Base-by-base conservation (phyloP, 2,329 filamentous ascomycete species). In the Tolypocladium amazonense region DNA sequence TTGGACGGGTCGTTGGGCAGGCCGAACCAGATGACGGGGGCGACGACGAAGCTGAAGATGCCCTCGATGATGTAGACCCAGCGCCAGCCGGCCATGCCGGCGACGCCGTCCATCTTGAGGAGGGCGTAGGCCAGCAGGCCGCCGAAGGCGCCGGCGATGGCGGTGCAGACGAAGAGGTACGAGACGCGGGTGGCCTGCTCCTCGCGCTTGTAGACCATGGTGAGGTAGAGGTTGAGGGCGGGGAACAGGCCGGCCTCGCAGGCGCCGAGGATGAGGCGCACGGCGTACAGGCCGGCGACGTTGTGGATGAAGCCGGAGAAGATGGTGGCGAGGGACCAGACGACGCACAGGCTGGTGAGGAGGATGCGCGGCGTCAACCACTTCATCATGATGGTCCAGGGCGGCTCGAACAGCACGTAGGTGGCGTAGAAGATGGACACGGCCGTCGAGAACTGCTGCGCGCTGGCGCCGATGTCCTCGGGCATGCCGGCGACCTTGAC, bases 161-260 rank as follows among this genome's bases (percentile, higher is more conserved):
- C 82, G n/a, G 79, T 79, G 58, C 75, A 83, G 56, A 78, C 80
- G 56, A 70, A 64, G 20, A 70, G 62, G 57, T 80, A 76, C 0
- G 81, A 81, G 6, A 83, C 79, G 3, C 83, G 74, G 18, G 80
- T 76, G 1, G 78, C 80, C 80, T 81, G 74, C 67, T 86, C 83
- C 3, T 80, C 77, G 7, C 77, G 74, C 23, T 79, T 77, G 53
- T 70, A 71, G 4, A 69, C 63, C 60, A 67, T 66, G 33, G 65
- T 68, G 30, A 70, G 65, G 56, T 69, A 70, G 18, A 67, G 11
- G 59, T 64, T 67, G 9, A 70, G 62, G 12, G 62, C 63, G n/a
- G 68, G 68, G 45, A 69, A 68, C 2, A 69, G 56, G 37, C 67
- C 68, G 23, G 25, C 65, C 39, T 69, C 68, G 56, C 62, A 65